phyloP scores from a whole-genome alignment of 495 filamentous ascomycete species.

The Neurospora discreta region DNA sequence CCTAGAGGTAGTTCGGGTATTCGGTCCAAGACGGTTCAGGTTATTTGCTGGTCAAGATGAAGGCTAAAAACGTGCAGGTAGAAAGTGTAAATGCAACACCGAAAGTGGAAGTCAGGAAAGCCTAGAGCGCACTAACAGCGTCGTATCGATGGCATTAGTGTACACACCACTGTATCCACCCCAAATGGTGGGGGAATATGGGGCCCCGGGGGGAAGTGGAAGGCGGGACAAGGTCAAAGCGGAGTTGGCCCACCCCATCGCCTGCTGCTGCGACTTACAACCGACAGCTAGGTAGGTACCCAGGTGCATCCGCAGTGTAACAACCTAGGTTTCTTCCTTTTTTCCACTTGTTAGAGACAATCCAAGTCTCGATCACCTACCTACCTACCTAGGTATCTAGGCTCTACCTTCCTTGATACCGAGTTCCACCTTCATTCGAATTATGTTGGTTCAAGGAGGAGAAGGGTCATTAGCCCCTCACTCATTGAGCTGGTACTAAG shows the following conservation, averaged over 20 bases:
- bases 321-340: background rate
- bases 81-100: background rate
- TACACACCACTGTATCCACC: background rate
- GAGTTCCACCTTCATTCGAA: background rate
- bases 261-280: background rate
- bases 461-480: background rate
- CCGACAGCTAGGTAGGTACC: no score
- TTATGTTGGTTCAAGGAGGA: background rate
- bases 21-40: background rate
- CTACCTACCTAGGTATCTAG: background rate
- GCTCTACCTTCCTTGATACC: background rate
- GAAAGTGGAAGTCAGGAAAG: background rate
- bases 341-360: background rate
- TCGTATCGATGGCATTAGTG: background rate
- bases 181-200: background rate
- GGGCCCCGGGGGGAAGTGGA: background rate
- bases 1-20: background rate
- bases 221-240: background rate
- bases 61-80: background rate
- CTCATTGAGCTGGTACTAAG: background rate
- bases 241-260: background rate
- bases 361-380: background rate
- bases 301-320: background rate
- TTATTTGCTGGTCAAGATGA: background rate
- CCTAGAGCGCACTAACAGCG: background rate